A percentile compares a stretch with the other conserved stretches of the same genome.
phyloP scores from a whole-genome alignment of 2,329 filamentous ascomycete species.

The Graphilbum ipis-grandicollis region DNA sequence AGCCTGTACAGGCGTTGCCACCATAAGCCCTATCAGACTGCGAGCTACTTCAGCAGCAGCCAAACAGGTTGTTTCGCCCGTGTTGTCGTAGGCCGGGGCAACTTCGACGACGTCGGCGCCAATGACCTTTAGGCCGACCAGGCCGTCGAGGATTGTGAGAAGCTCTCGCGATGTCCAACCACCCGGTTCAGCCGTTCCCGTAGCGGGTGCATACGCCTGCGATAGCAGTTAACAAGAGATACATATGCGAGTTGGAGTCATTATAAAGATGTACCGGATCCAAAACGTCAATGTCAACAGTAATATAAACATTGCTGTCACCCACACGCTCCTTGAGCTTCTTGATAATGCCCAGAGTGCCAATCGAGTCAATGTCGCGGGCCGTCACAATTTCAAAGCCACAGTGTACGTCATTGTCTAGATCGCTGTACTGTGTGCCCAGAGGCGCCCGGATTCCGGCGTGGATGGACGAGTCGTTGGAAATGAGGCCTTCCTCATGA shows the following conservation, averaged over 20 bases:
- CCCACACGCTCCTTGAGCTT: constrained; percentile 40
- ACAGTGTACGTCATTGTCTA: constrained; percentile 38
- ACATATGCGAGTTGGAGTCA: too few species aligned
- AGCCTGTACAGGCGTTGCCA: constrained; percentile 1
- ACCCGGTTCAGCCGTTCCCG: constrained; percentile 63
- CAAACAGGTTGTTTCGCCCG: constrained; percentile 41
- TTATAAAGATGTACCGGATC: constrained; percentile 47
- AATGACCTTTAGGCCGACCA: constrained; percentile 54
- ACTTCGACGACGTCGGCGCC: constrained; percentile 72
- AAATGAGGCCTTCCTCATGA: constrained; percentile 41
- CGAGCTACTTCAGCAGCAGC: constrained; percentile 2
- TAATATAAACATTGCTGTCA: constrained; percentile 45
- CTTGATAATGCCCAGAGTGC: constrained; percentile 44
- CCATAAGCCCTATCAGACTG: constrained; percentile 2
- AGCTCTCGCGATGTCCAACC: constrained; percentile 69
- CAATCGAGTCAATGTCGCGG: constrained; percentile 54
- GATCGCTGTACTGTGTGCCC: constrained; percentile 27
- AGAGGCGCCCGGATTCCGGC: constrained; percentile 43
- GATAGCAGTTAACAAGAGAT: background rate
- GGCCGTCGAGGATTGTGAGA: constrained; percentile 53
- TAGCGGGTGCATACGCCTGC: constrained; percentile 24
- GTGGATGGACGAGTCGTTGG: constrained; percentile 36
- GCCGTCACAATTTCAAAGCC: constrained; percentile 41
- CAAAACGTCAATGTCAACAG: constrained; percentile 66
- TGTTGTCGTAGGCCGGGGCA: constrained; percentile 57